A percentile compares a stretch with the other conserved stretches of the same genome.
Conservation (phyloP, 2,329 filamentous ascomycete species). For the Dactylellina leptospora region DNA sequence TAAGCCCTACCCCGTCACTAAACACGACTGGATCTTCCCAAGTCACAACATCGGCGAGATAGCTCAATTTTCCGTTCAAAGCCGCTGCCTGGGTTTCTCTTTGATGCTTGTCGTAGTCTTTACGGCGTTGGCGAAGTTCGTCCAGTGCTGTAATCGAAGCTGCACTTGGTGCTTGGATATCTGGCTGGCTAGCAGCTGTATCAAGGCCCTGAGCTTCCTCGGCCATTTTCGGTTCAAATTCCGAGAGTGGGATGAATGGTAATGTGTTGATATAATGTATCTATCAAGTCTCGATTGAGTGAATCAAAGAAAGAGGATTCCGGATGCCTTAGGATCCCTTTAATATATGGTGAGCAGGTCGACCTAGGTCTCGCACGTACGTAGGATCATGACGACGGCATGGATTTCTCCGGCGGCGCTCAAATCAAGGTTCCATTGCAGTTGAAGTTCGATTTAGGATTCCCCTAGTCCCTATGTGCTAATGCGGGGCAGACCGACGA, state of each 20-base stretch:
- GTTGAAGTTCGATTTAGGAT: background rate
- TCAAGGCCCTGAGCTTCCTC: conserved; percentile 11
- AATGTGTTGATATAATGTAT: no score
- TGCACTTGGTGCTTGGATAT: conserved; percentile 42
- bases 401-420: background rate
- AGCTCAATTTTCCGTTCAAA: conserved; percentile 15
- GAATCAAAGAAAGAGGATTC: background rate
- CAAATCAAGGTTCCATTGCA: no score
- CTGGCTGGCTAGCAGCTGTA: conserved; percentile 22
- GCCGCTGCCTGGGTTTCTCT: conserved; percentile 31
- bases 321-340: no score
- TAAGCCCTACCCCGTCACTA: conserved; percentile 36
- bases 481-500: background rate
- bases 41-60: conserved; percentile 32
- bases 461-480: background rate
- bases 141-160: conserved; percentile 29
- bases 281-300: no score
- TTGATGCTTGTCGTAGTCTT: conserved; percentile 40
- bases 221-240: background rate
- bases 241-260: background rate
- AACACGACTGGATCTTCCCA: conserved; percentile 42
- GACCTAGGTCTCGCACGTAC: background rate
- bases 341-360: no score
- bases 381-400: background rate
- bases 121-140: conserved; percentile 45